These are phyloP conservation scores for Gossypium herbaceum DNA, from an alignment of 345 rosid species.

Conservation along the genomic window DNA sequence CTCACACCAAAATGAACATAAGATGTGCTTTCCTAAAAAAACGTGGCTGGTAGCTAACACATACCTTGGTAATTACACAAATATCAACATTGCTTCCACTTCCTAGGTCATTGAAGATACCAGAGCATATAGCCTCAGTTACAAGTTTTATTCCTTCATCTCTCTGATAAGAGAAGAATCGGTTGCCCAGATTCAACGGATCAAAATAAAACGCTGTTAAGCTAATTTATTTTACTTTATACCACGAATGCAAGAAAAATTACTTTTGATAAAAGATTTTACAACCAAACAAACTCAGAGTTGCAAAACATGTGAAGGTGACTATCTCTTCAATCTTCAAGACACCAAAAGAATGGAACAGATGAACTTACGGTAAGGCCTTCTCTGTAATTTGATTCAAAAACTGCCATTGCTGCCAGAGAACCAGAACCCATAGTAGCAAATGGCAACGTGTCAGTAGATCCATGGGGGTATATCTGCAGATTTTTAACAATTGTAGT, in stretches of 20 bases:
- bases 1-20: constrained; percentile 4
- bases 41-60: constrained; percentile 13
- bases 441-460: constrained; percentile 78
- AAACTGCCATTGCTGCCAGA: constrained; percentile 80
- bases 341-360: background rate
- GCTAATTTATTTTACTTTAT: background rate
- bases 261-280: background rate
- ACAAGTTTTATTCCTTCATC: constrained; percentile 75
- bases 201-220: background rate
- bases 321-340: constrained; percentile 3
- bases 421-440: constrained; percentile 96
- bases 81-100: constrained; percentile 92
- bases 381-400: constrained; percentile 78
- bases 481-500: constrained; percentile 14
- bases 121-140: constrained; percentile 69
- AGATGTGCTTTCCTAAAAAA: background rate
- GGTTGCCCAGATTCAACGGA: background rate
- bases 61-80: constrained; percentile 82
- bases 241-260: background rate
- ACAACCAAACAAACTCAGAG: background rate
- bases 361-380: constrained; percentile 62
- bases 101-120: constrained; percentile 77
- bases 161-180: constrained; percentile 37
- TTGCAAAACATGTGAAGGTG: background rate
- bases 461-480: constrained; percentile 87